Conservation (phyloP, 176 grass and related monocot species). For the Lolium rigidum region DNA sequence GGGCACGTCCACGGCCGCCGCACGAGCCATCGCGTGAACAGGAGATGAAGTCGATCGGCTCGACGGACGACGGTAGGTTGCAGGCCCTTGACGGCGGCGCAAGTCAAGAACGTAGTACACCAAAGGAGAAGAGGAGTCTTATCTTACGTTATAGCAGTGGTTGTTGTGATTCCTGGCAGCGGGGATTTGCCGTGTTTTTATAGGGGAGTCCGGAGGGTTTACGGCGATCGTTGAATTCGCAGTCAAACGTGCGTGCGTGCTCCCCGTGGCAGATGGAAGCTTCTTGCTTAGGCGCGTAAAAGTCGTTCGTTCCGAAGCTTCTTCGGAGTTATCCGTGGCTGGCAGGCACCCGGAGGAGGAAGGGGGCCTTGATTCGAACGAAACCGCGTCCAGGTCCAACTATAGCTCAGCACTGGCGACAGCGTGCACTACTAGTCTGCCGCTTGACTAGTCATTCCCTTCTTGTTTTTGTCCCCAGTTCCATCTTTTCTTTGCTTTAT, state of each 20-base stretch:
- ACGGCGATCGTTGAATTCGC: neutral
- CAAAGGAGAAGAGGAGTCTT: too few relatives aligned
- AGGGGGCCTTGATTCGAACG: neutral
- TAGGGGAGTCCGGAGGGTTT: neutral
- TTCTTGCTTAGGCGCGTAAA: neutral
- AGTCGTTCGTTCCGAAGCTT: neutral
- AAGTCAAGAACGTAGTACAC: too few relatives aligned
- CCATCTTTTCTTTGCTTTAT: too few relatives aligned
- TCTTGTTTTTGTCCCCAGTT: neutral
- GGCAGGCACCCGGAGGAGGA: neutral
- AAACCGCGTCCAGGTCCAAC: neutral
- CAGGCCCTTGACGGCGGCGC: too few relatives aligned
- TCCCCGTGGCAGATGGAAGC: neutral
- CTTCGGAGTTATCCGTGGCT: neutral
- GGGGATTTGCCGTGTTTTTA: neutral
- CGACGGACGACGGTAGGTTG: neutral
- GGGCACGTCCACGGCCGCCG: neutral
- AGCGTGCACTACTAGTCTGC: neutral
- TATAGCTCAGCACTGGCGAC: neutral
- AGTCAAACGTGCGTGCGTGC: neutral
- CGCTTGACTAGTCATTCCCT: neutral
- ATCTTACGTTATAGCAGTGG: neutral
- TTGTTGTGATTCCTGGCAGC: neutral
- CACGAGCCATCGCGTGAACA: neutral
- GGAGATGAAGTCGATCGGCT: neutral